These are phyloP conservation scores for Pinus taeda DNA, from an alignment of 75 land plant genomes.

Conservation along the genomic window DNA sequence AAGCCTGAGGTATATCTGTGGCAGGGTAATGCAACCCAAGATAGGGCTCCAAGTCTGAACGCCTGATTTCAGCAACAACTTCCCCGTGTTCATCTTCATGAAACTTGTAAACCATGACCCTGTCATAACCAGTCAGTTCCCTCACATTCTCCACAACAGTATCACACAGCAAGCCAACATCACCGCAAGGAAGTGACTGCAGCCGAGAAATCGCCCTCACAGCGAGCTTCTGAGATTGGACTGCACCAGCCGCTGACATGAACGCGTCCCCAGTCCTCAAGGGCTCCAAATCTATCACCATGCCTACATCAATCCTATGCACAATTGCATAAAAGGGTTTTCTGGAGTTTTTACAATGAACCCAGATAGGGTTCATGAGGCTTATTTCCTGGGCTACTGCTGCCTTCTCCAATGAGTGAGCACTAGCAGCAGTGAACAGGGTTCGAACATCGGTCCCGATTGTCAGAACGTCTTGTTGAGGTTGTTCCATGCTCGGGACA, in stretches of 20 bases:
- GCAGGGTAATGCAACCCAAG: constrained; percentile 95
- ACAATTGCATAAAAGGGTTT: constrained; percentile 95
- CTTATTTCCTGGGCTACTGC: constrained; percentile 70
- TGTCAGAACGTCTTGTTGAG: constrained; percentile 20
- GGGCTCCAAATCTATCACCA: constrained; percentile 98
- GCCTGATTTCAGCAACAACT: constrained; percentile 88
- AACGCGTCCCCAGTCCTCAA: constrained; percentile 74
- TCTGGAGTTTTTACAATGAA: constrained; percentile 64
- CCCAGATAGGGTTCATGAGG: constrained; percentile 76
- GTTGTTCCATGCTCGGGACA: constrained; percentile 50
- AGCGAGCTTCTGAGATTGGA: constrained; percentile 96
- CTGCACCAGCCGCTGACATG: constrained; percentile 82
- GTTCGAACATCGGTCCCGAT: constrained; percentile 77
- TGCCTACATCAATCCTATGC: constrained; percentile 93
- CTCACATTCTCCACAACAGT: constrained; percentile 92
- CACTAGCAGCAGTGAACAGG: constrained; percentile 64
- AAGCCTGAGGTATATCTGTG: constrained; percentile 96
- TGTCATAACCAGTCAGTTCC: constrained; percentile 93
- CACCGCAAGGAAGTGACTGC: constrained; percentile 92
- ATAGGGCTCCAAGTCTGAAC: constrained; percentile 87
- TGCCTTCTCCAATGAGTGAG: constrained; percentile 62
- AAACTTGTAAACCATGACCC: constrained; percentile 98
- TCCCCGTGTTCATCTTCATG: constrained; percentile 99
- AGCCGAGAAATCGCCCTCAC: constrained; percentile 87
- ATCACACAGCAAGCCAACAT: constrained; percentile 85